These are phyloP conservation scores for Biancaea sappan DNA, from an alignment of 306 rosid genomes.

Conservation along the genomic window DNA sequence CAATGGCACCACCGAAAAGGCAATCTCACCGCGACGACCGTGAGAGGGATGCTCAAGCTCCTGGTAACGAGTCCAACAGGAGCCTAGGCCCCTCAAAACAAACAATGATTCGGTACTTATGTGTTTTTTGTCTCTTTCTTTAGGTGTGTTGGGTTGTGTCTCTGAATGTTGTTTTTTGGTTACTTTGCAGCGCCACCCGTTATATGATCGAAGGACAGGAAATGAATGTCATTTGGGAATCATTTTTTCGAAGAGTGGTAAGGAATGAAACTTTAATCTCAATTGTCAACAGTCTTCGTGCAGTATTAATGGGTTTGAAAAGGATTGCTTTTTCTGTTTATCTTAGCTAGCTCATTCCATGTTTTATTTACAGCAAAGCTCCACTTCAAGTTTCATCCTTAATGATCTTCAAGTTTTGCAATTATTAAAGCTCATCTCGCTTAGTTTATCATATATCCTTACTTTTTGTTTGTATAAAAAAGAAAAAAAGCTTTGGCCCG, in stretches of 20 bases:
- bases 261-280: not conserved
- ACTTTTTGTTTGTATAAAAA: not conserved
- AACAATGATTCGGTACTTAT: not conserved
- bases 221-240: conserved; percentile 19
- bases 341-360: not conserved
- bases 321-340: not conserved
- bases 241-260: conserved; percentile 39
- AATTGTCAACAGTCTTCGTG: not conserved
- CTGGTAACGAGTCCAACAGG: conserved; percentile 30
- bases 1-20: conserved; percentile 50
- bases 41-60: not conserved
- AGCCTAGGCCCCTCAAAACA: conserved; percentile 1
- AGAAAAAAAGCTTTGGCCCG: not conserved
- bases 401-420: not conserved
- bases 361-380: not conserved
- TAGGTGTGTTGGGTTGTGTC: not conserved
- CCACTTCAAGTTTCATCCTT: not conserved
- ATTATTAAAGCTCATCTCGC: not conserved
- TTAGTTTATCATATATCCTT: not conserved
- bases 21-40: not conserved
- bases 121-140: not conserved
- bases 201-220: not conserved
- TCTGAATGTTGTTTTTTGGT: conserved; percentile 24
- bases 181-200: conserved; percentile 33
- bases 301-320: not conserved